Conservation (phyloP, 2,329 filamentous ascomycete genomes). For the Fusarium domesticum region DNA sequence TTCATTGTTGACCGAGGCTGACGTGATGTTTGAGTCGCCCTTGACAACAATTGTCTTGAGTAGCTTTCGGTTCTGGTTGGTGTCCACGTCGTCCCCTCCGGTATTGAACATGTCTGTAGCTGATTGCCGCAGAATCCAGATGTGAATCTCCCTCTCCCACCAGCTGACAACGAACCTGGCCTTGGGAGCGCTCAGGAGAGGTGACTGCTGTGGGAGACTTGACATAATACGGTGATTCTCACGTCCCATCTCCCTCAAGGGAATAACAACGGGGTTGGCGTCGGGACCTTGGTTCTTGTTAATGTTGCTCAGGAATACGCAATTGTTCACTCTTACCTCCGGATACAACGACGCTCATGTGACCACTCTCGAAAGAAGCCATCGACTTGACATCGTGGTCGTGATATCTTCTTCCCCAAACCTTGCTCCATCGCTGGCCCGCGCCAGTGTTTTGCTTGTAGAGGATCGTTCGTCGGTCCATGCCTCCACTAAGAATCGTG, state of each 20-base stretch:
- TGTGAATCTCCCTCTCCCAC: constrained; percentile 84
- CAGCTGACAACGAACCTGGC: constrained; percentile 80
- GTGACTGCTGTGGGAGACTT: constrained; percentile 76
- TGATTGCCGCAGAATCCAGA: constrained; percentile 64
- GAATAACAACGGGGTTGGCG: constrained; percentile 76
- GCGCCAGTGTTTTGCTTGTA: constrained; percentile 66
- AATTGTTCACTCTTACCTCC: constrained; percentile 64
- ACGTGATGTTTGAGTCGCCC: constrained; percentile 81
- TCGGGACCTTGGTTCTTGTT: constrained; percentile 64
- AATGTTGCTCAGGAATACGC: not conserved
- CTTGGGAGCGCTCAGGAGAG: constrained; percentile 68
- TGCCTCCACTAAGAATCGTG: constrained; percentile 83
- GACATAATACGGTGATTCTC: constrained; percentile 81
- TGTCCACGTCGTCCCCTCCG: constrained; percentile 39
- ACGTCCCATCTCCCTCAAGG: constrained; percentile 68
- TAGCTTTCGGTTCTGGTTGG: constrained; percentile 58
- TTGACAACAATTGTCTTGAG: constrained; percentile 66
- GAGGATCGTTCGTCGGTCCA: constrained; percentile 82
- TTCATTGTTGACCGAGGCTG: constrained; percentile 66
- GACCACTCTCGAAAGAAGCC: constrained; percentile 80
- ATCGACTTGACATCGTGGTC: constrained; percentile 94
- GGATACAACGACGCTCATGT: constrained; percentile 83
- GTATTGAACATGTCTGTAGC: constrained; percentile 45
- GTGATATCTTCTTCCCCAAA: constrained; percentile 84
- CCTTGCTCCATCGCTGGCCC: constrained; percentile 73